Conservation (phyloP, 129 eudicot species). For the Helianthus tuberosus region DNA sequence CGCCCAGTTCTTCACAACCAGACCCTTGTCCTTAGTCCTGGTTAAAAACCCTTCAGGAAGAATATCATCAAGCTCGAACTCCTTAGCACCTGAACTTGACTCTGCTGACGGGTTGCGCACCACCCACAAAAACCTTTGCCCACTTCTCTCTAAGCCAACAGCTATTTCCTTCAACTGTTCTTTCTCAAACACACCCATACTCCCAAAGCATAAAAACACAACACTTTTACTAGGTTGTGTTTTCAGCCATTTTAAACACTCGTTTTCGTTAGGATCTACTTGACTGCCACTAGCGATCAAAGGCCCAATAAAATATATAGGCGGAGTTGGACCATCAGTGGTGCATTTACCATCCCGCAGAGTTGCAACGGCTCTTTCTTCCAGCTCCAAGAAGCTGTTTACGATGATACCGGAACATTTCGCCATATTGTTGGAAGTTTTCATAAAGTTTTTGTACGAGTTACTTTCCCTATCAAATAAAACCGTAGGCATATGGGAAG, state of each 20-base stretch:
- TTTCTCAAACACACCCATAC: slow-evolving; percentile 47
- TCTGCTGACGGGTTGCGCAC: slow-evolving; percentile 52
- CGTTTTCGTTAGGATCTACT: slow-evolving; percentile 9
- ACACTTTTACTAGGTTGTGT: slow-evolving; percentile 66
- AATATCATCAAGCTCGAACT: slow-evolving; percentile 20
- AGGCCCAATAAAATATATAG: slow-evolving; percentile 60
- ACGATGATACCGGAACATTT: slow-evolving; percentile 46
- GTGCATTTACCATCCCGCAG: slow-evolving; percentile 45
- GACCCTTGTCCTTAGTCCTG: too few species aligned
- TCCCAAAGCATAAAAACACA: slow-evolving; percentile 73
- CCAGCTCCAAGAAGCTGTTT: slow-evolving; percentile 48
- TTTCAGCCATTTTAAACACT: slow-evolving; percentile 64
- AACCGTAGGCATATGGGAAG: slow-evolving; percentile 33
- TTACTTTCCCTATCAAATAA: slow-evolving; percentile 18
- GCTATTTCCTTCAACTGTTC: slow-evolving; percentile 63
- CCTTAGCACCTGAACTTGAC: slow-evolving; percentile 28
- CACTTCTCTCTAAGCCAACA: slow-evolving; percentile 60
- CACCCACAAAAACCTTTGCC: slow-evolving; percentile 9
- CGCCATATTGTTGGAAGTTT: slow-evolving; percentile 25
- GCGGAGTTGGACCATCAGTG: slow-evolving; percentile 46
- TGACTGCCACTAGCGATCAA: slow-evolving; percentile 28
- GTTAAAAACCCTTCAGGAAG: too few species aligned
- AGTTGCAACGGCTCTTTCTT: slow-evolving; percentile 40
- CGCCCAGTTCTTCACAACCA: slow-evolving; percentile 37
- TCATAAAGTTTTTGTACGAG: slow-evolving; percentile 34